These are phyloP conservation scores for Cocos nucifera DNA, from an alignment of 176 grass and related monocot species.

Conservation along the genomic window DNA sequence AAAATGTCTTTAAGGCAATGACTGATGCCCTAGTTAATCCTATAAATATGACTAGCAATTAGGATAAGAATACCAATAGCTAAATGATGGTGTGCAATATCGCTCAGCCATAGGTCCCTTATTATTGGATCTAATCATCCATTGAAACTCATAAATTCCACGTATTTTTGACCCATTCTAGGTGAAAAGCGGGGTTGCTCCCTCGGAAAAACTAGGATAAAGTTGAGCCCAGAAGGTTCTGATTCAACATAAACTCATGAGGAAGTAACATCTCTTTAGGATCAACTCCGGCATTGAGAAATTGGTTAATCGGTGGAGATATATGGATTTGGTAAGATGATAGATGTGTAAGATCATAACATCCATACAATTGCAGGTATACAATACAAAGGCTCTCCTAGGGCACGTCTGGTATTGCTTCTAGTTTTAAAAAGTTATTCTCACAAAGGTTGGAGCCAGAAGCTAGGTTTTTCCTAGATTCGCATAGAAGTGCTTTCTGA, in stretches of 20 bases:
- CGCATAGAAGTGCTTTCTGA: no score
- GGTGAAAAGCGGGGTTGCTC: neutral
- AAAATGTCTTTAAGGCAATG: neutral
- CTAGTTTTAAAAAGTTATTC: no score
- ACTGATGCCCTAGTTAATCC: neutral
- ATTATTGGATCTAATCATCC: neutral
- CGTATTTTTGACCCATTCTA: conserved; percentile 3
- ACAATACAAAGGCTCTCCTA: no score
- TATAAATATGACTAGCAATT: conserved; percentile 6
- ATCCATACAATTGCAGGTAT: no score
- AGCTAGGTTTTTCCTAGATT: no score
- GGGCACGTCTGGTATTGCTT: no score
- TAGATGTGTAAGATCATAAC: no score
- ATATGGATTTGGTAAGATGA: neutral
- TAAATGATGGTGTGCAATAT: conserved; percentile 2
- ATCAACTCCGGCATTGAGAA: neutral
- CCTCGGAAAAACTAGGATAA: neutral
- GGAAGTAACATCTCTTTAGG: conserved; percentile 9
- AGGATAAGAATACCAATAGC: conserved; percentile 6
- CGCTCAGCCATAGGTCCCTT: neutral
- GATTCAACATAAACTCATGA: conserved; percentile 12
- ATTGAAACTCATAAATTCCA: neutral
- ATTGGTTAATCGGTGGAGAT: conserved; percentile 8
- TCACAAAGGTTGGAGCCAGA: no score
- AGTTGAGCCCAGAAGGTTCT: conserved; percentile 5